Evolutionary conservation across 2,329 filamentous ascomycete genomes (phyloP).

Genomic region (Sclerotinia borealis): DNA sequence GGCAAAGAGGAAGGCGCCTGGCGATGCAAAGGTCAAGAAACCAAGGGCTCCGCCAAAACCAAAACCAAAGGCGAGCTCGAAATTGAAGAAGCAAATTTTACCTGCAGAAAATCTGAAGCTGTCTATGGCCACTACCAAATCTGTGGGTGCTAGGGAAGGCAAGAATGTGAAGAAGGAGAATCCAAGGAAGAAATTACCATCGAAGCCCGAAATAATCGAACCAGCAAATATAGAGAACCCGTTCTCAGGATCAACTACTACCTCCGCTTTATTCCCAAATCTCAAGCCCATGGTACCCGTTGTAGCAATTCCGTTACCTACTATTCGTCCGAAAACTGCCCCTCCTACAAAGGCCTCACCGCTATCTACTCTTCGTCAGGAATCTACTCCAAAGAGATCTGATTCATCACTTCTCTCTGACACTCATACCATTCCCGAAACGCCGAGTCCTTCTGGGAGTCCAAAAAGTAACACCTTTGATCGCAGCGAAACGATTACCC

Average conservation of each 20-base stretch:
- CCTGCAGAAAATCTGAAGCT: constrained; percentile 21
- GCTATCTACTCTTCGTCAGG: neutral
- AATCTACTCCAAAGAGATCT: neutral
- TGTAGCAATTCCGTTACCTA: constrained; percentile 3
- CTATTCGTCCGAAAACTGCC: neutral
- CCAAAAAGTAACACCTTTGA: neutral
- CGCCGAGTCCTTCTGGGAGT: neutral
- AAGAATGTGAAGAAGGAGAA: constrained; percentile 20
- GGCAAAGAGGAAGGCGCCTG: constrained; percentile 2
- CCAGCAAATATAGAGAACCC: constrained; percentile 8
- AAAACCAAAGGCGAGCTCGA: constrained; percentile 23
- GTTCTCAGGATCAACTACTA: neutral
- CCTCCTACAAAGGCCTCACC: constrained; percentile 6
- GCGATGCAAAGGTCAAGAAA: constrained; percentile 5
- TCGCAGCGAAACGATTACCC: neutral
- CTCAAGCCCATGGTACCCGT: constrained; percentile 12
- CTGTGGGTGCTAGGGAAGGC: neutral
- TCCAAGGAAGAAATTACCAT: constrained; percentile 24
- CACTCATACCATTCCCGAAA: neutral
- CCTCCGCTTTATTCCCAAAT: constrained; percentile 18
- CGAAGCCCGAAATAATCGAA: constrained; percentile 16
- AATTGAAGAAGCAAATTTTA: constrained; percentile 48
- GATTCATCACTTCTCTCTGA: neutral
- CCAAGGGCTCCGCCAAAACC: neutral
- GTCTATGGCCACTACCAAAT: constrained; percentile 10